Percentiles rank a stretch among this genome's conserved stretches.
phyloP scores from a whole-genome alignment of 2,329 filamentous ascomycete species.

The Clonostachys solani region DNA sequence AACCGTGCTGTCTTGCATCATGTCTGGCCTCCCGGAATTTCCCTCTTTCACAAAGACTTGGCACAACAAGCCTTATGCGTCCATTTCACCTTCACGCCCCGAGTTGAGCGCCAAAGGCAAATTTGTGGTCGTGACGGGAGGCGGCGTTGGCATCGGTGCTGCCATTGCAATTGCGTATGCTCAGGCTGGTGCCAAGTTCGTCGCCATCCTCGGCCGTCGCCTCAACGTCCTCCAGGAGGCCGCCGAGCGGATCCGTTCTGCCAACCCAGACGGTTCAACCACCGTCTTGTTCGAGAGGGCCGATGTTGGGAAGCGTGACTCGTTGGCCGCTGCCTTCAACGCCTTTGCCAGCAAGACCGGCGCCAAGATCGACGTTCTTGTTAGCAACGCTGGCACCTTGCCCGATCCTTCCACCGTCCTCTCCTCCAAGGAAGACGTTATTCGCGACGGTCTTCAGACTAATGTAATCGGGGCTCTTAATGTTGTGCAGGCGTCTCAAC shows the following conservation, averaged over 20 bases:
- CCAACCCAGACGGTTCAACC: constrained; percentile 28
- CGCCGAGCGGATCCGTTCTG: constrained; percentile 21
- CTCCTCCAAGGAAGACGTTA: background rate
- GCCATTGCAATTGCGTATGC: constrained; percentile 55
- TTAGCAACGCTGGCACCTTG: constrained; percentile 14
- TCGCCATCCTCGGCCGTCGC: constrained; percentile 32
- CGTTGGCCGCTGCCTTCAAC: background rate
- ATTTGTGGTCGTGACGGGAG: constrained; percentile 61
- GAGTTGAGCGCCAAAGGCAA: constrained; percentile 23
- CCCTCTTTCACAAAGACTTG: constrained; percentile 10
- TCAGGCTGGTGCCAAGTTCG: constrained; percentile 24
- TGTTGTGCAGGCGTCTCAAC: constrained; percentile 13
- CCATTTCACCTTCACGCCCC: constrained; percentile 18
- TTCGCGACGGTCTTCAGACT: constrained; percentile 7
- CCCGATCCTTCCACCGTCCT: background rate
- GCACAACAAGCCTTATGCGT: constrained; percentile 14
- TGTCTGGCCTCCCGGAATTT: background rate
- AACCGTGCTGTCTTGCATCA: background rate
- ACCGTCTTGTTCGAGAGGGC: constrained; percentile 29
- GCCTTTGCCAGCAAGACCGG: constrained; percentile 3
- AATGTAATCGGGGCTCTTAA: constrained; percentile 16
- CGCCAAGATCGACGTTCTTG: constrained; percentile 22
- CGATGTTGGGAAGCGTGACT: constrained; percentile 19
- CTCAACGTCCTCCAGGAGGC: constrained; percentile 16
- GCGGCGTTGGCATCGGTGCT: constrained; percentile 57